These are phyloP conservation scores for Auricularia heimuer DNA, from an alignment of 768 basidiomycete species.

Conservation along the genomic window DNA sequence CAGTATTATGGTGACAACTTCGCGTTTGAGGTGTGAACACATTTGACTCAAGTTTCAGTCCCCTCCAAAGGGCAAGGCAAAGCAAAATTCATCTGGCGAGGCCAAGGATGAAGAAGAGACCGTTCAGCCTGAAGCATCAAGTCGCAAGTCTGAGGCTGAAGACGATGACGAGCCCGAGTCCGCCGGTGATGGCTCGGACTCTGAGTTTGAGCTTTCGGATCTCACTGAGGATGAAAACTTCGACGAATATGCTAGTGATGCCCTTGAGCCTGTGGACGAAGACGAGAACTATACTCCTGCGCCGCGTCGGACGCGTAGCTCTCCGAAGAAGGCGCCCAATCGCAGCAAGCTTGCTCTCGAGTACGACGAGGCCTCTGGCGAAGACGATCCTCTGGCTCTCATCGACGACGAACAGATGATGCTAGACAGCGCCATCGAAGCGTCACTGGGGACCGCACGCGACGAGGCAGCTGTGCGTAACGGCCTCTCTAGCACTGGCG, in stretches of 20 bases:
- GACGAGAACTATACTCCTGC: constrained; percentile 4
- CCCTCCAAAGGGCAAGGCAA: background rate
- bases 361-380: constrained; percentile 4
- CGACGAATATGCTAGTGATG: constrained; percentile 17
- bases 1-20: background rate
- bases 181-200: constrained; percentile 33
- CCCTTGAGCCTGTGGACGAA: constrained; percentile 15
- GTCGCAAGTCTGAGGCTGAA: background rate
- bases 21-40: background rate
- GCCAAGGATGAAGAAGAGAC: no score
- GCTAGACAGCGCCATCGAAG: constrained; percentile 45
- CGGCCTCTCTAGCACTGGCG: constrained; percentile 22
- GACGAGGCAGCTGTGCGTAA: constrained; percentile 17
- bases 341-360: constrained; percentile 14
- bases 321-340: constrained; percentile 7
- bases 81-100: background rate
- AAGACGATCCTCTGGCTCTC: constrained; percentile 1
- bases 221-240: constrained; percentile 25
- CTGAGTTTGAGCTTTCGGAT: constrained; percentile 44
- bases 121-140: background rate
- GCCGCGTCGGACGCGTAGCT: constrained; percentile 1
- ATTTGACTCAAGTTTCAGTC: background rate
- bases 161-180: background rate
- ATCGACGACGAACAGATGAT: constrained; percentile 40
- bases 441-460: constrained; percentile 35